Evolutionary conservation across 352 stramenopile genomes (phyloP).

Genomic region (Globisporangium spinosum): DNA sequence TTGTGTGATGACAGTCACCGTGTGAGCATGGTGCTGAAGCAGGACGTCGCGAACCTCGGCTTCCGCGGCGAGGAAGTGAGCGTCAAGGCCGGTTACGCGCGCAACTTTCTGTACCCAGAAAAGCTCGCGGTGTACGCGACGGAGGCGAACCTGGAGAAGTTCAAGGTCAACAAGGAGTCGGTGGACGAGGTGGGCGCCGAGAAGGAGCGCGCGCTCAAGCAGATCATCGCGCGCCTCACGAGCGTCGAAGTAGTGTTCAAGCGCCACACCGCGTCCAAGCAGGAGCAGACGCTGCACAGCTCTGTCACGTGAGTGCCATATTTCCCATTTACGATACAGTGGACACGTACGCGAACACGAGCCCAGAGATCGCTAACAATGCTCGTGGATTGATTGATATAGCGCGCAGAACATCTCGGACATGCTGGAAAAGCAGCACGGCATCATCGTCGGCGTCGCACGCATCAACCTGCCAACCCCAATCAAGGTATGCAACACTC

Average conservation of each 20-base stretch:
- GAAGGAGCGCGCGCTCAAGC: slow-evolving; percentile 36
- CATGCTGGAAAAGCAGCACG: slow-evolving; percentile 81
- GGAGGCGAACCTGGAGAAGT: slow-evolving; percentile 84
- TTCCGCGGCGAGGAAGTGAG: slow-evolving; percentile 90
- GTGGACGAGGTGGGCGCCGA: slow-evolving; percentile 21
- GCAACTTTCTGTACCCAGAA: slow-evolving; percentile 93
- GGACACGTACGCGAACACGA: background rate
- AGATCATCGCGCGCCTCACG: slow-evolving; percentile 56
- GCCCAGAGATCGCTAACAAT: background rate
- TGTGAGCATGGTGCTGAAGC: slow-evolving; percentile 84
- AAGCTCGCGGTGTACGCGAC: slow-evolving; percentile 94
- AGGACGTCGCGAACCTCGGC: slow-evolving; percentile 79
- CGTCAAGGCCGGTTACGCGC: slow-evolving; percentile 92
- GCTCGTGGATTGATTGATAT: background rate
- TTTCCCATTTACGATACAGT: background rate
- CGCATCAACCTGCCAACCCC: slow-evolving; percentile 67
- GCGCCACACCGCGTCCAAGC: slow-evolving; percentile 64
- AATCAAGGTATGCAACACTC: slow-evolving; percentile 45
- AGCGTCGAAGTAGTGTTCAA: slow-evolving; percentile 73
- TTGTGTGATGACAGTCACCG: slow-evolving; percentile 42
- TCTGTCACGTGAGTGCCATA: slow-evolving; percentile 45
- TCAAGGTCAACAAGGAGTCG: slow-evolving; percentile 54
- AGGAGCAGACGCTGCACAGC: slow-evolving; percentile 60
- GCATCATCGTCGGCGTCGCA: slow-evolving; percentile 74
- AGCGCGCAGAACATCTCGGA: slow-evolving; percentile 83